phyloP scores from a whole-genome alignment of 768 basidiomycete genomes.

The Tricholomella constricta region DNA sequence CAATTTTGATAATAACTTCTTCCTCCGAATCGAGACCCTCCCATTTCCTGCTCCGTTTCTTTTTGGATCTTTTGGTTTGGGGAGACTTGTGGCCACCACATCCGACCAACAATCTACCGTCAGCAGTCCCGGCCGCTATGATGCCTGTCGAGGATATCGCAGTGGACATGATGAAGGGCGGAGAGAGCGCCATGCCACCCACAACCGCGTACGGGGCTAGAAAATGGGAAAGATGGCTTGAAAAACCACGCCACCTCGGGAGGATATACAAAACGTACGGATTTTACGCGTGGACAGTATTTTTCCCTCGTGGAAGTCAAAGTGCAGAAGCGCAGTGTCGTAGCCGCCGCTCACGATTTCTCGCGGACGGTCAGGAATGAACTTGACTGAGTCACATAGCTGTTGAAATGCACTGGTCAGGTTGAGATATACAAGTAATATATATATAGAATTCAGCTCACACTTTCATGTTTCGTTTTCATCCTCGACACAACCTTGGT shows the following conservation, averaged over 20 bases:
- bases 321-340: slow-evolving; percentile 68
- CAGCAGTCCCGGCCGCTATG: slow-evolving; percentile 73
- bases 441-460: slow-evolving; percentile 34
- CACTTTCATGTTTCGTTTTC: slow-evolving; percentile 64
- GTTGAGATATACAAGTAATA: slow-evolving; percentile 2
- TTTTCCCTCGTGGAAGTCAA: slow-evolving; percentile 58
- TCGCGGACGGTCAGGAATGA: slow-evolving; percentile 68
- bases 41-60: slow-evolving; percentile 69
- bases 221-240: not conserved
- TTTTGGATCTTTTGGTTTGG: slow-evolving; percentile 32
- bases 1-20: slow-evolving; percentile 50
- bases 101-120: slow-evolving; percentile 73
- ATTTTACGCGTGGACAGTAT: slow-evolving; percentile 62
- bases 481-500: slow-evolving; percentile 52
- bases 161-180: slow-evolving; percentile 71
- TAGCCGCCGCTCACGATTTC: slow-evolving; percentile 82
- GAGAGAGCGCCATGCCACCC: slow-evolving; percentile 61
- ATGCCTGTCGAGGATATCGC: slow-evolving; percentile 60
- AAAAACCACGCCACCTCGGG: slow-evolving; percentile 1
- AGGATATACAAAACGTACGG: slow-evolving; percentile 37
- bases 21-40: slow-evolving; percentile 59
- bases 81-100: slow-evolving; percentile 61
- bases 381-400: slow-evolving; percentile 72
- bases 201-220: slow-evolving; percentile 42
- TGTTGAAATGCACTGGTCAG: slow-evolving; percentile 26